Evolutionary conservation across 164 flowering plant genomes (phyloP).

Genomic region (Stephania yunnanensis): DNA sequence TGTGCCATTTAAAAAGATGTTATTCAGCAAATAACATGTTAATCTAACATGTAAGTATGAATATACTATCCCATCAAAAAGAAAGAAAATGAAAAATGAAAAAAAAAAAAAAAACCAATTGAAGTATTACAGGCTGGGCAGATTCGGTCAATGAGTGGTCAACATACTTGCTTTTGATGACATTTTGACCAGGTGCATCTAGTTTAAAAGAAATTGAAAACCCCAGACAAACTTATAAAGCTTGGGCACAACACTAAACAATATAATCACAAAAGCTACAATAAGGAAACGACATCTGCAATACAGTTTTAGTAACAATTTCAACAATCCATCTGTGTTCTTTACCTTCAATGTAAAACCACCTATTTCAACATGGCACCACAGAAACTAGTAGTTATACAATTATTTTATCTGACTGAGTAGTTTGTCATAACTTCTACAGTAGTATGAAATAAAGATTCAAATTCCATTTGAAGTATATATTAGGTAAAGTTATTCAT

Average conservation of each 20-base stretch:
- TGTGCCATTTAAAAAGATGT: no score
- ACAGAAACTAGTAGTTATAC: neutral
- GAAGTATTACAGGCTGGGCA: neutral
- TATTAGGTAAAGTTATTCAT: no score
- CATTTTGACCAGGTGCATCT: neutral
- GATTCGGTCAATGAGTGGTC: no score
- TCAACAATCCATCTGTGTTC: neutral
- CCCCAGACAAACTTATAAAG: neutral
- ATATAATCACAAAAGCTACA: neutral
- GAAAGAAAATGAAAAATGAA: no score
- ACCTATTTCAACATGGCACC: neutral
- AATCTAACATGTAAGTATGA: no score
- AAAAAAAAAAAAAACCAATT: neutral
- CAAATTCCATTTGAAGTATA: neutral
- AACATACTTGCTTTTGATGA: no score
- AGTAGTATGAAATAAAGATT: neutral
- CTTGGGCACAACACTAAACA: neutral
- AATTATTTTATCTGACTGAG: neutral
- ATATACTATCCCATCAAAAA: no score
- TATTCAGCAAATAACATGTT: no score
- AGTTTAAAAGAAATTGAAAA: neutral
- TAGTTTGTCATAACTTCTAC: neutral
- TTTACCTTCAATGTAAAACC: neutral
- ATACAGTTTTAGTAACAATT: neutral
- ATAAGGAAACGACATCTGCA: neutral